Conservation (phyloP, 2,329 filamentous ascomycete species). For the Cercospora beticola region DNA sequence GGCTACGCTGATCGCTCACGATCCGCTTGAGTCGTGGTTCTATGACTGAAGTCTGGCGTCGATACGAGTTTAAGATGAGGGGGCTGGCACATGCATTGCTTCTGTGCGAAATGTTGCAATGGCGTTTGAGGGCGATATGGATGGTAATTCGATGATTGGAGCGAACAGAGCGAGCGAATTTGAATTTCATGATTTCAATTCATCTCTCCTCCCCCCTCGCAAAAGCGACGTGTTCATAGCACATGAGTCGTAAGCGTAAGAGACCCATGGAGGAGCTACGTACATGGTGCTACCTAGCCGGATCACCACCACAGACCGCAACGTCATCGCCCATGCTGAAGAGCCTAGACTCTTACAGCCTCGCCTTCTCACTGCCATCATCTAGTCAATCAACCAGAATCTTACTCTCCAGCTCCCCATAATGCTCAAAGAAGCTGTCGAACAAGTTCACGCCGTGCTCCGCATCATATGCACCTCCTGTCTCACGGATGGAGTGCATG, state of each 20-base stretch:
- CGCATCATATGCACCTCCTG: conserved; percentile 82
- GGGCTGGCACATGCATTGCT: background rate
- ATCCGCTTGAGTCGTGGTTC: background rate
- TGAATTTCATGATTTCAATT: background rate
- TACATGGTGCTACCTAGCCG: background rate
- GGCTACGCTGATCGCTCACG: conserved; percentile 2
- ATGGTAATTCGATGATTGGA: background rate
- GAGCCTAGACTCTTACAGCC: background rate
- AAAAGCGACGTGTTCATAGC: background rate
- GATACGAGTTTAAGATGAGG: background rate
- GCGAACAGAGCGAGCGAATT: background rate
- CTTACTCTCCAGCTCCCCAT: conserved; percentile 75
- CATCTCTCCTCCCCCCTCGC: background rate
- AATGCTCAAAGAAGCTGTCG: conserved; percentile 80
- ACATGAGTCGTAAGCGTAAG: background rate
- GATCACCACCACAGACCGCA: background rate
- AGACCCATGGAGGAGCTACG: background rate
- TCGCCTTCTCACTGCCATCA: conserved; percentile 9
- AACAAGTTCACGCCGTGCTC: conserved; percentile 84
- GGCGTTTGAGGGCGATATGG: background rate
- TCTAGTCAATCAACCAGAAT: conserved; percentile 72
- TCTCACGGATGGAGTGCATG: conserved; percentile 97
- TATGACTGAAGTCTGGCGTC: background rate
- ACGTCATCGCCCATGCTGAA: background rate
- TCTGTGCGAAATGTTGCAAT: background rate